Base-by-base conservation (phyloP, 768 basidiomycete genomes). In the Suillus placidus region DNA sequence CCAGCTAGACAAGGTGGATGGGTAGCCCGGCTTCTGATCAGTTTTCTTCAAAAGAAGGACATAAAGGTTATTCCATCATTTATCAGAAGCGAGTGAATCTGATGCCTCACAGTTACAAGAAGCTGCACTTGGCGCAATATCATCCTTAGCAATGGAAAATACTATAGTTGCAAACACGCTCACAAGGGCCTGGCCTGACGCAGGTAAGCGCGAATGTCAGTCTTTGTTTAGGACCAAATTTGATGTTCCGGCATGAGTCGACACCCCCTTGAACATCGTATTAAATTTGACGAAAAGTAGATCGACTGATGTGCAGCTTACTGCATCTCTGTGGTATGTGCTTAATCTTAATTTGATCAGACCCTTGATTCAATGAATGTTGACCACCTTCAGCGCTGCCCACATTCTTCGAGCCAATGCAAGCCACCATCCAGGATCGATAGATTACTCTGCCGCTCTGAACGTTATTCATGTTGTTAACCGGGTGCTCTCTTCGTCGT, bases 381-480 rank as follows among this genome's bases (percentile, higher is more conserved):
- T 12, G 23, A 20, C 35, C 40, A 20, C 26, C 26, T 64, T 16
- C 67, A 91, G 90, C 56, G 84, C 86, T 8, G 87, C 89, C 0
- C 83, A 85, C 68, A 83, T 89, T 63, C 77, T 90, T 32, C 87
- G 91, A 26, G 85, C 88, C 8, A 81, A 77, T 55, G 71, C 74
- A 43, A 70, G 67, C 42, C 71, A 68, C 55, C 76, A 76, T 55
- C 68, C 76, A 62, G 61, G 75, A 20, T 67, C 71, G 52, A 62
- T 79, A 42, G 86, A 88, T 57, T 80, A 84, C 23, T 70, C 78
- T 1, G 79, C 84, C 12, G 80, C 85, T 0, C 80, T 87, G 58
- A 85, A 87, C 1, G 82, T 94, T n/a, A 84, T 92, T 63, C 88
- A 90, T 68, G 84, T 92, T 52, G 77, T 93, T 38, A 90, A 88